Base-by-base conservation (phyloP, 1,284 basidiomycete genomes). In the Phellopilus nigrolimitatus region DNA sequence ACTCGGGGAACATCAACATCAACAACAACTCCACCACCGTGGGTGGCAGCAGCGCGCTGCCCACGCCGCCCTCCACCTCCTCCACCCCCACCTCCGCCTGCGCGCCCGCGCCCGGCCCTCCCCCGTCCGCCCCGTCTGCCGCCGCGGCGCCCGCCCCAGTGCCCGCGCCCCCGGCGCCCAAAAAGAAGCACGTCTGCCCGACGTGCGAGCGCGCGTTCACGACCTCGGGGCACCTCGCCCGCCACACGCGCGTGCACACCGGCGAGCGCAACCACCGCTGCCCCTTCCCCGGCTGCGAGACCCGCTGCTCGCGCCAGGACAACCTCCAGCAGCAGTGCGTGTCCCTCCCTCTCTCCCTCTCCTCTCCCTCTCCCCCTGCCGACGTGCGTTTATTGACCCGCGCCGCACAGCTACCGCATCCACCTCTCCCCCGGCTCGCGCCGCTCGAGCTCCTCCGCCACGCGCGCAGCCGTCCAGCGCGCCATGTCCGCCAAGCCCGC, bases 281-380 rank as follows among this genome's bases (percentile, higher is more conserved):
- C 60, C 87, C 87, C 25, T 89, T 88, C 67, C 87, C 86, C 19
- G 87, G 87, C 30, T 90, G 88, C 63, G 83, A 88, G 57, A 89
- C 86, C 2, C 74, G 85, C 12, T 90, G 87, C 61, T 88, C 85
- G 4, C 72, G 86, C 41, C 86, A 88, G 64, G 87, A 90, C 61
- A 90, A 90, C 58, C 72, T 90, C 9, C 87, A 89, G 56, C 88
- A 90, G 60, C 88, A 90, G 88, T 90, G 53, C 71, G 87, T 80
- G 22, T 17, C 47, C 41, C 37, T 49, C 47, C 27, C n/a, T 51
- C 19, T 49, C 48, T 41, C 22, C 24, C 43, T 37, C 27, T 37
- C 51, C 39, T 24, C n/a, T n/a, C n/a, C n/a, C n/a, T n/a, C n/a
- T n/a, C n/a, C n/a, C n/a, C n/a, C n/a, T n/a, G n/a, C n/a, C n/a